Conservation (phyloP, 78 protist species). For the Diacronema lutheri region DNA sequence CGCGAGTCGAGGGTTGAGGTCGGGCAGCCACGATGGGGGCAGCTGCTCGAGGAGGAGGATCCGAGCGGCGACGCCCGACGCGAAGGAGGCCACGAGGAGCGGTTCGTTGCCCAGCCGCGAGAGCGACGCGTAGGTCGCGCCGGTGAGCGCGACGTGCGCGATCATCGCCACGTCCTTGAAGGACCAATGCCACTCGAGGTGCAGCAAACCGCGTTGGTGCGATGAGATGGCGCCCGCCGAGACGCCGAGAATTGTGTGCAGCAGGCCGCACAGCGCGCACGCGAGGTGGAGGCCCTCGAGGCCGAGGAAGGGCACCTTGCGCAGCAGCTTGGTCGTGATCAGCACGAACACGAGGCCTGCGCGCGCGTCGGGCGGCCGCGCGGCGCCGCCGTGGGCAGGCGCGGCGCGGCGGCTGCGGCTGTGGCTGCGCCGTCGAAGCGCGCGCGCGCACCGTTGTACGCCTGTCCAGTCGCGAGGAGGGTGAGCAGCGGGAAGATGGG, state of each 20-base stretch:
- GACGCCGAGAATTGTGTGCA: not conserved
- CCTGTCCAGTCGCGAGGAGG: conserved; percentile 8
- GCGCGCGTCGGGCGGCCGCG: too few relatives aligned
- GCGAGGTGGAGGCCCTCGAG: not conserved
- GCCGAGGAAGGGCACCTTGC: not conserved
- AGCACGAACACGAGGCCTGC: not conserved
- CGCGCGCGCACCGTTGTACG: not conserved
- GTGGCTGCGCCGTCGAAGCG: too few relatives aligned
- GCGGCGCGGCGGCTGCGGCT: too few relatives aligned
- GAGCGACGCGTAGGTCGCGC: not conserved
- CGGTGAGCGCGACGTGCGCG: not conserved
- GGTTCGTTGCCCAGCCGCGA: not conserved
- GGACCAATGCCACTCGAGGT: not conserved
- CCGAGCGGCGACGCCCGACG: not conserved
- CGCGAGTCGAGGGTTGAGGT: not conserved
- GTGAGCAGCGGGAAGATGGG: not conserved
- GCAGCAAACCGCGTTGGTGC: not conserved
- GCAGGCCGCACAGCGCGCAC: not conserved
- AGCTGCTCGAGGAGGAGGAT: not conserved
- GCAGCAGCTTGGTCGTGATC: not conserved
- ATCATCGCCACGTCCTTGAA: not conserved
- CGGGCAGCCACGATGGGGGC: not conserved
- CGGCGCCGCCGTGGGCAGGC: too few relatives aligned
- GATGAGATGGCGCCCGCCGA: too few relatives aligned
- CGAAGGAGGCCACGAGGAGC: not conserved